These are phyloP conservation scores for Aureobasidium musti DNA, from an alignment of 2,329 filamentous ascomycete species.

Conservation along the genomic window DNA sequence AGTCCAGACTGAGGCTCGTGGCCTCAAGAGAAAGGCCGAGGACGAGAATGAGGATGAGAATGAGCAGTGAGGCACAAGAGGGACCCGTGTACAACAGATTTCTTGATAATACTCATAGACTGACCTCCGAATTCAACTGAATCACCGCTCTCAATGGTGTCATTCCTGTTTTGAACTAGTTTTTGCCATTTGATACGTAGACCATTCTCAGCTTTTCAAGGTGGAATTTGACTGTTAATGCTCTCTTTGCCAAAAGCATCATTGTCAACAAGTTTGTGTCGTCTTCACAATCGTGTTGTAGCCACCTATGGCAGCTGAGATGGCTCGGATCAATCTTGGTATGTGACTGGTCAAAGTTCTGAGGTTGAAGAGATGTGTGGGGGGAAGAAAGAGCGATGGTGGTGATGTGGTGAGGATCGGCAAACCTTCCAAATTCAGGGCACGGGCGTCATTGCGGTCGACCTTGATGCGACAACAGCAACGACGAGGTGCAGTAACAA, in stretches of 20 bases:
- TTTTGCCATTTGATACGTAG: not conserved
- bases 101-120: too few species aligned
- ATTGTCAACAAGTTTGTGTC: too few species aligned
- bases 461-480: conserved; percentile 21
- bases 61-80: not conserved
- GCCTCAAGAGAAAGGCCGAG: conserved; percentile 6
- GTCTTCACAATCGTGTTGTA: not conserved
- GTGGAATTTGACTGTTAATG: too few species aligned
- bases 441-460: conserved; percentile 17
- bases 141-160: not conserved
- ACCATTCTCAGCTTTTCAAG: too few species aligned
- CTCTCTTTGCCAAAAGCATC: too few species aligned
- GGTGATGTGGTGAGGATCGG: not conserved
- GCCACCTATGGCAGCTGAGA: too few species aligned
- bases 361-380: not conserved
- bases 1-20: not conserved
- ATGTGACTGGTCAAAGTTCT: too few species aligned
- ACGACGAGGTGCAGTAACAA: conserved; percentile 1
- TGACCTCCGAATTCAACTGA: not conserved
- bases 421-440: not conserved
- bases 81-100: not conserved
- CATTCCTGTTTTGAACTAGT: not conserved
- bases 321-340: too few species aligned
- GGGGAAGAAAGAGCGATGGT: not conserved
- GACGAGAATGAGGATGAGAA: not conserved